Conservation (phyloP, 2,329 filamentous ascomycete genomes). For the Aspergillus sp. region DNA sequence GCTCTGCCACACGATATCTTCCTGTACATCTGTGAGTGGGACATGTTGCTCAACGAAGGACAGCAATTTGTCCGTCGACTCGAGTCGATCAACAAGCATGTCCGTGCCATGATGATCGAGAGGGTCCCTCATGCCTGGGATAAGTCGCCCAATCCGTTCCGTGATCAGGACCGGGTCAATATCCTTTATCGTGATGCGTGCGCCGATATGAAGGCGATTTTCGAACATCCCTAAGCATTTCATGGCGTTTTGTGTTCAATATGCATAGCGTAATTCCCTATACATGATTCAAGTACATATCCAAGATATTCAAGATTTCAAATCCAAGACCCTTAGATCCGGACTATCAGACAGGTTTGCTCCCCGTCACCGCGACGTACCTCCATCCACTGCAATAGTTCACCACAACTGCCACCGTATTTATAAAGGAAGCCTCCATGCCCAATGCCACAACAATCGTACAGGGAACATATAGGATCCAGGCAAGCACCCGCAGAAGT, state of each 20-base stretch:
- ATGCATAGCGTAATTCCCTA: background rate
- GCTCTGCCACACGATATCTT: slow-evolving; percentile 60
- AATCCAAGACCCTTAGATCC: background rate
- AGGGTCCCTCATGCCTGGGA: slow-evolving; percentile 50
- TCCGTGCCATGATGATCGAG: slow-evolving; percentile 47
- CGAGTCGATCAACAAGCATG: slow-evolving; percentile 42
- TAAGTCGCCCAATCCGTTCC: slow-evolving; percentile 48
- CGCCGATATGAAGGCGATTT: slow-evolving; percentile 43
- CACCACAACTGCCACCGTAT: slow-evolving; percentile 14
- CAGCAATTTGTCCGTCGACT: slow-evolving; percentile 44
- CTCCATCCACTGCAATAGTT: slow-evolving; percentile 14
- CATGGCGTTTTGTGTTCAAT: background rate
- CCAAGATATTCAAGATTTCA: too few relatives aligned
- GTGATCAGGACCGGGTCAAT: slow-evolving; percentile 43
- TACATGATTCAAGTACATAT: too few relatives aligned
- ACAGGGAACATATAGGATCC: slow-evolving; percentile 6
- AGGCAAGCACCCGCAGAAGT: slow-evolving; percentile 9
- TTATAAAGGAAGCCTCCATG: slow-evolving; percentile 11
- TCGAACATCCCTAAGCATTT: slow-evolving; percentile 20
- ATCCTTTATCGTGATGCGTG: slow-evolving; percentile 45
- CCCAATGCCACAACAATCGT: slow-evolving; percentile 8
- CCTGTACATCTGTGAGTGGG: slow-evolving; percentile 64
- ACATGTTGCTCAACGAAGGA: slow-evolving; percentile 65
- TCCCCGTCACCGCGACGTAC: slow-evolving; percentile 12
- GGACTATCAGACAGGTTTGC: slow-evolving; percentile 3